Percentiles rank a stretch among this genome's conserved stretches.
phyloP scores from a whole-genome alignment of 2,329 filamentous ascomycete genomes.

The Diaporthe australafricana region DNA sequence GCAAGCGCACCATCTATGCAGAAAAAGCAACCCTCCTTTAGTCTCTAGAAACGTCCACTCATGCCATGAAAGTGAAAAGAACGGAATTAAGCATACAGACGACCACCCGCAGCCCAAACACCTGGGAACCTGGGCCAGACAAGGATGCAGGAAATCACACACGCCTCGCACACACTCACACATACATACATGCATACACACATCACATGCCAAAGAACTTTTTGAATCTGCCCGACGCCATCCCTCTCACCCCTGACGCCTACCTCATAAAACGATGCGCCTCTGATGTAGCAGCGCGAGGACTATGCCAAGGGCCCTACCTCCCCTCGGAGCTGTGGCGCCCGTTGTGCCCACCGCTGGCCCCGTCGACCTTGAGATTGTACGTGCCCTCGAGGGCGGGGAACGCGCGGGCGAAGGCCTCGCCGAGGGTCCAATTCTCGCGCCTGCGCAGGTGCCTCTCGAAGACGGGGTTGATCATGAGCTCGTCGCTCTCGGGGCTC shows the following conservation, averaged over 20 bases:
- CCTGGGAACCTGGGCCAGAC: background rate
- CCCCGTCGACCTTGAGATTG: conserved; percentile 46
- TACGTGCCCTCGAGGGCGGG: conserved; percentile 65
- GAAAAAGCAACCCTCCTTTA: background rate
- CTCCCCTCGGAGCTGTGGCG: conserved; percentile 9
- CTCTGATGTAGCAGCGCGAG: background rate
- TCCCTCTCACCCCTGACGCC: background rate
- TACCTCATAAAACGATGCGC: background rate
- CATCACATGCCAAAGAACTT: conserved; percentile 16
- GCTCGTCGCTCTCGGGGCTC: conserved; percentile 68
- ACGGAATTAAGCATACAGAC: background rate
- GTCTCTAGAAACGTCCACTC: conserved; percentile 6
- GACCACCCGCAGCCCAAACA: background rate
- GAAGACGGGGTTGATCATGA: conserved; percentile 88
- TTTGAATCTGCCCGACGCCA: background rate
- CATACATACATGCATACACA: background rate
- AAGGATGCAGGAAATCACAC: background rate
- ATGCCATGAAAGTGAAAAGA: background rate
- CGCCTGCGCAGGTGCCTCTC: conserved; percentile 81
- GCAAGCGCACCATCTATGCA: conserved; percentile 23
- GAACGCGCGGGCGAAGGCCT: conserved; percentile 73
- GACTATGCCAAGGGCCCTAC: background rate
- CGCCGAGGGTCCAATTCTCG: conserved; percentile 85
- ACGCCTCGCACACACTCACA: background rate
- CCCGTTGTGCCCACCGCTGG: conserved; percentile 1